Evolutionary conservation across 495 filamentous ascomycete species (phyloP), one percentile per base, ranked within the genome.

Genomic region (Hypoxylon fuscum): DNA sequence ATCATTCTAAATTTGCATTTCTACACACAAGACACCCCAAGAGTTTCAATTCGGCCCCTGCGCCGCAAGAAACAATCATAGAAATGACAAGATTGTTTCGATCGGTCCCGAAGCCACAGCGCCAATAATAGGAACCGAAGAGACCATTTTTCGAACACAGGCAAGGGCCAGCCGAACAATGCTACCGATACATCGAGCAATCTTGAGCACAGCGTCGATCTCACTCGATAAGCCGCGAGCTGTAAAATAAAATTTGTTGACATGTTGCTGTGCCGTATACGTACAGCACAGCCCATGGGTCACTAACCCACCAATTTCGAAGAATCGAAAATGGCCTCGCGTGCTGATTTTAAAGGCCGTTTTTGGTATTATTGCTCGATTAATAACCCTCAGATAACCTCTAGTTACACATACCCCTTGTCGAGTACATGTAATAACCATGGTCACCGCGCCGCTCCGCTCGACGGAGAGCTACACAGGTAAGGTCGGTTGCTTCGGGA

Each of bases 131-230:
- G 45, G 44, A 43, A 51, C 27, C 25, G 31, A 35, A 49, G 53
- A 47, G 42, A 25, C 21, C 9, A 3, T 15, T 15, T 49, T 57
- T 34, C 44, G 31, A 57, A 53, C 10, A 37, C 12, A 41, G 18
- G 15, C 42, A 40, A 43, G 37, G 53, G 48, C 25, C 14, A 8
- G 46, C 11, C 46, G 27, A 51, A 49, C 41, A 44, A 66, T 60
- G 57, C 48, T 66, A 61, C 56, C 52, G 40, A 40, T 57, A 50
- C 63, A 66, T 61, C 21, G 46, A 66, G 56, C 52, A 66, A 66
- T 66, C 57, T 66, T 38, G 46, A 50, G 56, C 52, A 38, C 18
- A 23, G 46, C 42, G 63, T 44, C 57, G 48, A 61, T 66, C 63
- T 57, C 63, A 53, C 63, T 55, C 45, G 34, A 49, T 66, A 49